A percentile compares a stretch with the other conserved stretches of the same genome.
Evolutionary conservation across 345 rosid genomes (phyloP).

Genomic region (Linum usitatissimum): DNA sequence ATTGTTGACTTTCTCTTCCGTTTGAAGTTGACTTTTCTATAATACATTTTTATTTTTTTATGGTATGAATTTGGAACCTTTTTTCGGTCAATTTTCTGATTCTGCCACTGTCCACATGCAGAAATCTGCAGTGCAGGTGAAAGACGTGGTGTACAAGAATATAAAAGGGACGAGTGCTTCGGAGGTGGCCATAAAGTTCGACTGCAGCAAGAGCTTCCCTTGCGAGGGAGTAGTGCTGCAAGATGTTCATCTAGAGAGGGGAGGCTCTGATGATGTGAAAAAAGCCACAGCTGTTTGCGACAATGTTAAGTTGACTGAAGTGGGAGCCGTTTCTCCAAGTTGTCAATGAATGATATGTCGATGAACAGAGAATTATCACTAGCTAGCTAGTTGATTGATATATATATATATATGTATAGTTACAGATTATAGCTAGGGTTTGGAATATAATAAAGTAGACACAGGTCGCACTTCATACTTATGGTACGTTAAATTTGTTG

Average conservation of each 20-base stretch:
- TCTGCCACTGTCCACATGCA: conserved; percentile 12
- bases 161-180: conserved; percentile 72
- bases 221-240: conserved; percentile 54
- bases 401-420: not conserved
- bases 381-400: no score
- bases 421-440: no score
- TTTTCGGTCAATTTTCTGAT: no score
- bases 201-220: conserved; percentile 54
- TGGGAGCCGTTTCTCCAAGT: conserved; percentile 43
- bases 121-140: conserved; percentile 61
- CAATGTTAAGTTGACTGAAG: conserved; percentile 29
- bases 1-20: not conserved
- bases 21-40: no score
- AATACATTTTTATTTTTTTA: no score
- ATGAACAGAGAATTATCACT: no score
- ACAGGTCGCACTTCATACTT: no score
- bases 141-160: conserved; percentile 56
- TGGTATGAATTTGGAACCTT: no score
- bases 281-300: conserved; percentile 39
- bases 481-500: no score
- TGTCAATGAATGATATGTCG: conserved; percentile 19
- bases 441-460: no score
- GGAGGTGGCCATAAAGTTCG: conserved; percentile 44
- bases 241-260: conserved; percentile 29
- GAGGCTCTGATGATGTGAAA: conserved; percentile 8